Conservation (phyloP, 2,329 filamentous ascomycete genomes). For the Colletotrichum sp. region DNA sequence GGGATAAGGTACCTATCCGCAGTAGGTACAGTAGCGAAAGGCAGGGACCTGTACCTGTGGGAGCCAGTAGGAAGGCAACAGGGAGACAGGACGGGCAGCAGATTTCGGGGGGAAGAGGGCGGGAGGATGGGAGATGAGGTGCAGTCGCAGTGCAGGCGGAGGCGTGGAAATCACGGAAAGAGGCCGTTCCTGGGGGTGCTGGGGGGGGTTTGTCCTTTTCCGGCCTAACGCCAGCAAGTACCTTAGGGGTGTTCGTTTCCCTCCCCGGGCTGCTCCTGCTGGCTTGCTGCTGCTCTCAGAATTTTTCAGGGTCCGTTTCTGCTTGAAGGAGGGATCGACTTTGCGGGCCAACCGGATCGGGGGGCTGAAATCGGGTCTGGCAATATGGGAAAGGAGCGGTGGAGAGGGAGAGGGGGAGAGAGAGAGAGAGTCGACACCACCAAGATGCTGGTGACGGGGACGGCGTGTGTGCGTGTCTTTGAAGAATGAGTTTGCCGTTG, state of each 20-base stretch:
- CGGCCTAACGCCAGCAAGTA: not conserved
- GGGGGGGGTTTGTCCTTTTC: not conserved
- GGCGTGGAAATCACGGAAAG: conserved; percentile 2
- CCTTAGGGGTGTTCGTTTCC: conserved; percentile 4
- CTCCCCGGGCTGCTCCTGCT: not conserved
- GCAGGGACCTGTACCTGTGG: not conserved
- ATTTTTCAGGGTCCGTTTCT: conserved; percentile 17
- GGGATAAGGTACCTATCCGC: not conserved
- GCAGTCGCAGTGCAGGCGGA: conserved; percentile 6
- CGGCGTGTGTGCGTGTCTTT: not conserved
- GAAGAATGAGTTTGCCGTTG: not conserved
- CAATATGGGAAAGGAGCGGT: not conserved
- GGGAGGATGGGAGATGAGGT: not conserved
- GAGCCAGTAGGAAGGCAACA: not conserved
- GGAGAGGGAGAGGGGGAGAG: not conserved
- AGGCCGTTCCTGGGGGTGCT: not conserved
- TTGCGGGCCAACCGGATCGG: not conserved
- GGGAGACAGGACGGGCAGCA: not conserved
- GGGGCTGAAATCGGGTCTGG: not conserved
- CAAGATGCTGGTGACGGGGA: not conserved
- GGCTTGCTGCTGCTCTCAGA: not conserved
- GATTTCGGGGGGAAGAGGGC: not conserved
- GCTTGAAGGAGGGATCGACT: conserved; percentile 5
- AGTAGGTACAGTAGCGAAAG: not conserved
- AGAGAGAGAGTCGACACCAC: not conserved